Conservation (phyloP, 2,329 filamentous ascomycete genomes). For the Seiridium unicorne region DNA sequence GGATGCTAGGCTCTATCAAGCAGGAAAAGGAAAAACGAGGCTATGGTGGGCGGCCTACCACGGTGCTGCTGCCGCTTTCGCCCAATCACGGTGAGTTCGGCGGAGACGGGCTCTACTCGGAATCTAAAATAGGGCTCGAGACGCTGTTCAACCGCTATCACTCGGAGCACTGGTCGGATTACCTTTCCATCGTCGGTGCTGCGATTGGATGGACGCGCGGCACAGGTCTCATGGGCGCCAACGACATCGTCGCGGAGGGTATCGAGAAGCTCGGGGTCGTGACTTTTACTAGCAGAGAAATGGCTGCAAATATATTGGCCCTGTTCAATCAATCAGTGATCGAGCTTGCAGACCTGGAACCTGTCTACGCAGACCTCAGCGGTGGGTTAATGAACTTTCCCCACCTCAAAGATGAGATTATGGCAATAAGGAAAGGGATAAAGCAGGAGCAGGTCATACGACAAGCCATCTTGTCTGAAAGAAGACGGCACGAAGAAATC, state of each 20-base stretch:
- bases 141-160: slow-evolving; percentile 28
- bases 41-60: slow-evolving; percentile 32
- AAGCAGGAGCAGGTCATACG: slow-evolving; percentile 10
- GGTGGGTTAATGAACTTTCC: slow-evolving; percentile 31
- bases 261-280: slow-evolving; percentile 28
- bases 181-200: slow-evolving; percentile 36
- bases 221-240: slow-evolving; percentile 39
- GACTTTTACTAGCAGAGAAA: slow-evolving; percentile 38
- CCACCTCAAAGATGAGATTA: slow-evolving; percentile 21
- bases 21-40: slow-evolving; percentile 24
- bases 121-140: slow-evolving; percentile 35
- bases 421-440: slow-evolving; percentile 13
- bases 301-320: slow-evolving; percentile 37
- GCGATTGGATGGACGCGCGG: slow-evolving; percentile 44
- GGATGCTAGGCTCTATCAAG: slow-evolving; percentile 33
- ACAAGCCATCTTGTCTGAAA: too few species aligned
- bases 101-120: slow-evolving; percentile 15
- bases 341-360: slow-evolving; percentile 27
- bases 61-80: slow-evolving; percentile 39
- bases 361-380: slow-evolving; percentile 35
- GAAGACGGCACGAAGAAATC: too few species aligned
- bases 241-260: slow-evolving; percentile 35
- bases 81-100: slow-evolving; percentile 42
- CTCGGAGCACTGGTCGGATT: slow-evolving; percentile 34
- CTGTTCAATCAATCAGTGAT: slow-evolving; percentile 27